Conservation (phyloP, 2,329 filamentous ascomycete genomes). For the Trichothecium roseum region DNA sequence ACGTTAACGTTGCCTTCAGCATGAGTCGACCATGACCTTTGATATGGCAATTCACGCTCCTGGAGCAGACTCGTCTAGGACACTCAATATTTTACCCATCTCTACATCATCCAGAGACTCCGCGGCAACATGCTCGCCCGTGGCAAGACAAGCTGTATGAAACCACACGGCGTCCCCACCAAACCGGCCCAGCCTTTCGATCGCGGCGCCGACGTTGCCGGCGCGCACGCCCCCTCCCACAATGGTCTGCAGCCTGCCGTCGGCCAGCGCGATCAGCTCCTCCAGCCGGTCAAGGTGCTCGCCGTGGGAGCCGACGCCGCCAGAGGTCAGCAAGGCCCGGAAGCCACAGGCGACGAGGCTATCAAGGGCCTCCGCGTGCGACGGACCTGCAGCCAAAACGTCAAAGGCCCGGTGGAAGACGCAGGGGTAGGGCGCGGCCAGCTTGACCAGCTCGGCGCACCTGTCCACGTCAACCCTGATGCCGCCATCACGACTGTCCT, state of each 20-base stretch:
- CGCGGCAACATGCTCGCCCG: too few species aligned
- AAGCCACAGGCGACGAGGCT: conserved; percentile 34
- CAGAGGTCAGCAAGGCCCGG: conserved; percentile 40
- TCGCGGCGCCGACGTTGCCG: conserved; percentile 22
- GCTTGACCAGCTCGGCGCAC: conserved; percentile 28
- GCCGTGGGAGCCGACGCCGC: conserved; percentile 30
- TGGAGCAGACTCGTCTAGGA: too few species aligned
- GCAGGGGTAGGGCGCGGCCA: conserved; percentile 30
- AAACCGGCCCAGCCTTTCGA: conserved; percentile 14
- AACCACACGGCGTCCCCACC: conserved; percentile 23
- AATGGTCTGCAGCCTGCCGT: conserved; percentile 32
- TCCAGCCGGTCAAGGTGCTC: conserved; percentile 27
- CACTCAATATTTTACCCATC: too few species aligned
- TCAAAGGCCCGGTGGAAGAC: conserved; percentile 51
- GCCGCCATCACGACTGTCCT: conserved; percentile 3
- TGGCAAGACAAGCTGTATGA: conserved; percentile 34
- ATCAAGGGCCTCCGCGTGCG: conserved; percentile 19
- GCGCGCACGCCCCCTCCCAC: conserved; percentile 41
- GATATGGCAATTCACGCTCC: too few species aligned
- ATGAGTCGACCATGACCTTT: too few species aligned
- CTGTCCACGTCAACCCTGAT: conserved; percentile 27
- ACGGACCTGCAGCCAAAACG: conserved; percentile 16
- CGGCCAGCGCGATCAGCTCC: conserved; percentile 19
- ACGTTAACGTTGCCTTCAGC: too few species aligned
- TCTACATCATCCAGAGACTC: too few species aligned